These are phyloP conservation scores for Alternaria brassicae DNA, from an alignment of 2,329 filamentous ascomycete genomes.

Conservation along the genomic window DNA sequence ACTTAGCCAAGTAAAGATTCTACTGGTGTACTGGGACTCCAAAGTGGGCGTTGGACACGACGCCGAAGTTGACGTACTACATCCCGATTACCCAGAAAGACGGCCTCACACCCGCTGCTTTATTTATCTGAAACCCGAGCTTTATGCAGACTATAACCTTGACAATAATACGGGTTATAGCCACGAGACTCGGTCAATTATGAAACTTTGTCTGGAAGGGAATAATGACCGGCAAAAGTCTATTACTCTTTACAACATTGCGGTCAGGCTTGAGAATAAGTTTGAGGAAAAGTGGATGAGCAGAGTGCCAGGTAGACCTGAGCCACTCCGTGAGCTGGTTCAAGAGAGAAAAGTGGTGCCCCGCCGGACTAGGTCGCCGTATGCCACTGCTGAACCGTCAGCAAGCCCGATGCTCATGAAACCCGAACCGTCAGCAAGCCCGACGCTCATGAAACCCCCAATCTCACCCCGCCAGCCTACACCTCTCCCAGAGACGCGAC, in stretches of 20 bases:
- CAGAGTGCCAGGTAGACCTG: conserved; percentile 11
- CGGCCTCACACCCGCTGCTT: conserved; percentile 13
- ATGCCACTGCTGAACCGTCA: not conserved
- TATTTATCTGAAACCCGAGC: conserved; percentile 13
- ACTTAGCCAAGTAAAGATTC: conserved; percentile 13
- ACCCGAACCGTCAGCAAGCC: no score
- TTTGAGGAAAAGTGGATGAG: conserved; percentile 16
- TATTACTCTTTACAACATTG: conserved; percentile 18
- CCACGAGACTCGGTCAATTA: conserved; percentile 19
- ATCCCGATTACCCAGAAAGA: conserved; percentile 5
- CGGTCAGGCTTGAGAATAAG: conserved; percentile 17
- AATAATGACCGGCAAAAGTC: conserved; percentile 17
- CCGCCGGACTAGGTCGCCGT: not conserved
- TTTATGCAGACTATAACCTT: conserved; percentile 11
- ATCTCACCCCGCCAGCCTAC: not conserved
- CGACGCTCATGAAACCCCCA: not conserved
- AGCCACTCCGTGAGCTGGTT: conserved; percentile 10
- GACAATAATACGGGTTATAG: conserved; percentile 17
- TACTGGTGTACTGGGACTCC: conserved; percentile 20
- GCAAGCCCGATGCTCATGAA: no score
- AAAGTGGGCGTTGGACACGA: conserved; percentile 13
- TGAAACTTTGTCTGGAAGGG: conserved; percentile 12
- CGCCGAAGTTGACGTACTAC: conserved; percentile 15
- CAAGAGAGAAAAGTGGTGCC: conserved; percentile 7
- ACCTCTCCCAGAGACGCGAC: not conserved